Conservation (phyloP, 257 asterid species). For the Salvia miltiorrhiza region DNA sequence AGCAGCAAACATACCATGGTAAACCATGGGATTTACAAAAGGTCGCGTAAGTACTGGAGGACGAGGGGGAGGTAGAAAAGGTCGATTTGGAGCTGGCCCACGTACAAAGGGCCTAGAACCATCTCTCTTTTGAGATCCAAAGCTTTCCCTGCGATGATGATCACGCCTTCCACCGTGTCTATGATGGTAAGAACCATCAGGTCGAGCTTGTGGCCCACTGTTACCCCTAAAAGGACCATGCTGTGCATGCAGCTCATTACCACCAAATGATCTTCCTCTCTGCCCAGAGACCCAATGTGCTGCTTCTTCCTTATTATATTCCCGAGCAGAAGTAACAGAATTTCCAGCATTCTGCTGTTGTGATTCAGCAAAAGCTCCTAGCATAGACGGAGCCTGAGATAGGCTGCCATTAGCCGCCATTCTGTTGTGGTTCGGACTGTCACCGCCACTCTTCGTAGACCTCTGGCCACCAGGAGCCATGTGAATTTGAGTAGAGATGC, state of each 20-base stretch:
- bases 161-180: constrained; percentile 56
- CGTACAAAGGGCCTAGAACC: constrained; percentile 43
- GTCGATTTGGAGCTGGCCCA: constrained; percentile 35
- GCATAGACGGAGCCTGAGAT: constrained; percentile 36
- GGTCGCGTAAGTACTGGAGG: constrained; percentile 37
- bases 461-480: constrained; percentile 36
- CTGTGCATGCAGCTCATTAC: constrained; percentile 47
- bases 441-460: constrained; percentile 37
- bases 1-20: constrained; percentile 45
- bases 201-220: constrained; percentile 46
- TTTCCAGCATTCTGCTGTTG: constrained; percentile 30
- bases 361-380: constrained; percentile 24
- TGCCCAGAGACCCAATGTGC: constrained; percentile 46
- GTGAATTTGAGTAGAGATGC: constrained; percentile 31
- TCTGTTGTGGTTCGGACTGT: constrained; percentile 33
- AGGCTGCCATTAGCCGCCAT: constrained; percentile 36
- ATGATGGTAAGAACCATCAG: constrained; percentile 43
- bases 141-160: constrained; percentile 48
- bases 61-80: constrained; percentile 34
- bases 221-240: constrained; percentile 46
- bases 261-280: constrained; percentile 44
- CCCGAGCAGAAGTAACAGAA: constrained; percentile 27
- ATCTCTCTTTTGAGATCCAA: constrained; percentile 44
- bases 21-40: constrained; percentile 36
- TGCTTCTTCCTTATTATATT: constrained; percentile 35